A percentile compares a stretch with the other conserved stretches of the same genome.
Evolutionary conservation across 2,329 filamentous ascomycete species (phyloP).

Genomic region (Fusarium sororula): DNA sequence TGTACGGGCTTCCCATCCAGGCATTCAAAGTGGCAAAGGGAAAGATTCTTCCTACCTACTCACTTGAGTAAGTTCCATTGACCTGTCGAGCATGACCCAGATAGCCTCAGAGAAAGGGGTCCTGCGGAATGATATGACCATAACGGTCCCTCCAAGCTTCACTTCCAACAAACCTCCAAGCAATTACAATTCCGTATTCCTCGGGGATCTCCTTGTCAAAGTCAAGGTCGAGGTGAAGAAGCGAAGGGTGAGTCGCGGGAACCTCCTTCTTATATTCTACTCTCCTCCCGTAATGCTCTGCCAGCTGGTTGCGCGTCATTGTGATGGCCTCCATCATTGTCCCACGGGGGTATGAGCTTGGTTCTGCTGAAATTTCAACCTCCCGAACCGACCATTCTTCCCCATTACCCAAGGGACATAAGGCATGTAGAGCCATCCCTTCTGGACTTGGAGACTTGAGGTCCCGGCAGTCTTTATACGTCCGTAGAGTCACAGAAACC

Average conservation of each 20-base stretch:
- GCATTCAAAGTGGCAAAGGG: not conserved
- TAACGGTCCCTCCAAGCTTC: not conserved
- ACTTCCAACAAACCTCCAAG: not conserved
- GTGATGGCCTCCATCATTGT: not conserved
- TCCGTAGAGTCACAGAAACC: not conserved
- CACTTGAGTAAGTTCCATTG: not conserved
- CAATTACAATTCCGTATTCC: not conserved
- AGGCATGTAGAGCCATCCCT: not conserved
- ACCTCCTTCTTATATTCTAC: not conserved
- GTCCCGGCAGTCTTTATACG: not conserved
- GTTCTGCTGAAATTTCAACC: not conserved
- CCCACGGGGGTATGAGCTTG: not conserved
- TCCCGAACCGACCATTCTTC: not conserved
- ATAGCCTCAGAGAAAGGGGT: not conserved
- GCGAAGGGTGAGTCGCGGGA: not conserved
- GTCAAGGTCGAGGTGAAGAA: not conserved
- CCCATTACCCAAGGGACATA: not conserved
- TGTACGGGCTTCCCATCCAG: not conserved
- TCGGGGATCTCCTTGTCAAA: not conserved
- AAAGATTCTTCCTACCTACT: not conserved
- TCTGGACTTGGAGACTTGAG: not conserved
- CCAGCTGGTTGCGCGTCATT: not conserved
- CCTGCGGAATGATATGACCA: not conserved
- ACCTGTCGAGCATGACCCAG: not conserved
- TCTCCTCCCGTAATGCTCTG: not conserved